Evolutionary conservation across 306 rosid genomes (phyloP).

Genomic region (Cucurbita ficifolia): DNA sequence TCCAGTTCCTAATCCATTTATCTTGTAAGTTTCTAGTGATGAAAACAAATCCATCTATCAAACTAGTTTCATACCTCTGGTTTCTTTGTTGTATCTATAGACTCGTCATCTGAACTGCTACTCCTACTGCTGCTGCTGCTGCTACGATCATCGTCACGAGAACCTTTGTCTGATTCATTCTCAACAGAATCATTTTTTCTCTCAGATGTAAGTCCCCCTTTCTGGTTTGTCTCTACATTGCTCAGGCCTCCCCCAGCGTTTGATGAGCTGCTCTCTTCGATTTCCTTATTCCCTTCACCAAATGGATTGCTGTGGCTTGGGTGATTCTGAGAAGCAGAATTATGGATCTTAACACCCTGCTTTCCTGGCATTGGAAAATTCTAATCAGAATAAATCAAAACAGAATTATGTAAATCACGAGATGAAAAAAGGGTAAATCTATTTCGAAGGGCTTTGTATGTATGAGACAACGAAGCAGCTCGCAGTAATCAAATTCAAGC

Average conservation of each 20-base stretch:
- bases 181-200: neutral
- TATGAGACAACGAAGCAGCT: neutral
- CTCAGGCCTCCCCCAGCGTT: conserved; percentile 14
- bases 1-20: conserved; percentile 10
- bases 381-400: neutral
- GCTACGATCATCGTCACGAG: neutral
- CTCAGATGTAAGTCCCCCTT: neutral
- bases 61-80: neutral
- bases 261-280: conserved; percentile 16
- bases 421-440: neutral
- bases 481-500: neutral
- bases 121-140: neutral
- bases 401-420: conserved; percentile 4
- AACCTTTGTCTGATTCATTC: neutral
- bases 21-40: neutral
- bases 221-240: conserved; percentile 16
- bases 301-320: conserved; percentile 20
- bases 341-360: conserved; percentile 34
- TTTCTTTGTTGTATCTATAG: neutral
- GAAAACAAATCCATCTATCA: neutral
- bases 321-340: conserved; percentile 24
- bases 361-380: conserved; percentile 37
- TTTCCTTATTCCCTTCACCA: conserved; percentile 22
- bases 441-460: neutral
- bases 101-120: conserved; percentile 30